These are phyloP conservation scores for Yamadazyma trypodendri DNA, from an alignment of 1,139 yeast species.

Conservation along the genomic window DNA sequence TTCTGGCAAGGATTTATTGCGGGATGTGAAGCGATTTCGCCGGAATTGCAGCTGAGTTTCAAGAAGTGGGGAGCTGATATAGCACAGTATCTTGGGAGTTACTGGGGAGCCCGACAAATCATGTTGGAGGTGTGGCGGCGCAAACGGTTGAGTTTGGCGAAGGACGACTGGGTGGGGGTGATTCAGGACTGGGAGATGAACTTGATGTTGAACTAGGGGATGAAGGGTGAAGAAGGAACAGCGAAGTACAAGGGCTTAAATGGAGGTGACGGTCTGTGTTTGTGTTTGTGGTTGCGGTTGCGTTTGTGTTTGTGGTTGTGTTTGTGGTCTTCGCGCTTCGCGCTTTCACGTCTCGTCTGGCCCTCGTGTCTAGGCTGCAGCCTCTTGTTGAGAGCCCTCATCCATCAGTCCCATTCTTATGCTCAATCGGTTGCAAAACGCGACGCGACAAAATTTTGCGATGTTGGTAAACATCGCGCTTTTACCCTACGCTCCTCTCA, in stretches of 20 bases:
- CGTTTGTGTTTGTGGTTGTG: too few species aligned
- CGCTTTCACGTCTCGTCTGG: too few species aligned
- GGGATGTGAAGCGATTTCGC: conserved; percentile 74
- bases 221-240: too few species aligned
- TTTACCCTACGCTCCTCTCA: neutral
- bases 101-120: conserved; percentile 82
- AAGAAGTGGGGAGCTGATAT: conserved; percentile 81
- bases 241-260: too few species aligned
- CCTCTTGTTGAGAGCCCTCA: too few species aligned
- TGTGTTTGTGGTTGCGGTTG: too few species aligned
- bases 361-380: too few species aligned
- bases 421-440: neutral
- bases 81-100: conserved; percentile 74
- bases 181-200: conserved; percentile 84
- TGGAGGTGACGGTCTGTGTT: too few species aligned
- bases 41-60: conserved; percentile 61
- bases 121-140: conserved; percentile 88
- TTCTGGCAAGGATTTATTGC: conserved; percentile 92
- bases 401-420: too few species aligned
- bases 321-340: too few species aligned
- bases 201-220: conserved; percentile 61
- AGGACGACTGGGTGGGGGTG: conserved; percentile 77
- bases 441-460: conserved; percentile 2
- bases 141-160: conserved; percentile 53
- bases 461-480: conserved; percentile 8